Conservation (phyloP, 305 asterid species). For the Fraxinus platypoda region DNA sequence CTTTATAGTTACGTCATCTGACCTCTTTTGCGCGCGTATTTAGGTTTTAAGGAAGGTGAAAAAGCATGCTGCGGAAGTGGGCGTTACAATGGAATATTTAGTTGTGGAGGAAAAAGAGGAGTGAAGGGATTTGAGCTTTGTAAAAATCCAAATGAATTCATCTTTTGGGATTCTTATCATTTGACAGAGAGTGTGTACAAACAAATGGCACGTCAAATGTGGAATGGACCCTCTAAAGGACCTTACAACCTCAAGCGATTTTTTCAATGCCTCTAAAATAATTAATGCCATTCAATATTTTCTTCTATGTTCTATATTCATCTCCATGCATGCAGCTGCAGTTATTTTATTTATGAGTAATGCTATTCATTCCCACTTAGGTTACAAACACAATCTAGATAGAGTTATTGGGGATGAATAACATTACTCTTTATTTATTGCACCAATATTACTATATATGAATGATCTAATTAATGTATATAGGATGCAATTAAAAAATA, state of each 20-base stretch:
- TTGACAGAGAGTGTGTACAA: constrained; percentile 47
- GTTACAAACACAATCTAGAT: too few relatives aligned
- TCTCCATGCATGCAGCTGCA: not conserved
- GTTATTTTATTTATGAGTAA: not conserved
- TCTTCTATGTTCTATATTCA: not conserved
- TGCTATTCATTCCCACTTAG: too few relatives aligned
- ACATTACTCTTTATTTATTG: too few relatives aligned
- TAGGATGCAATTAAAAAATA: too few relatives aligned
- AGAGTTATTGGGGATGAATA: too few relatives aligned
- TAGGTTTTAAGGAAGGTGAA: constrained; percentile 51
- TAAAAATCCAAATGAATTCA: constrained; percentile 41
- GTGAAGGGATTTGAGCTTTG: constrained; percentile 53
- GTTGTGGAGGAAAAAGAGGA: constrained; percentile 65
- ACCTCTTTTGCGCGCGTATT: not conserved
- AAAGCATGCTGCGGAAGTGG: constrained; percentile 73
- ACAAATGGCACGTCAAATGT: constrained; percentile 63
- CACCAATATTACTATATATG: not conserved
- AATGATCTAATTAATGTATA: too few relatives aligned
- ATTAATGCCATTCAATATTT: not conserved
- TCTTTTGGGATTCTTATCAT: constrained; percentile 68
- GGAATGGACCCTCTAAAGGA: constrained; percentile 30
- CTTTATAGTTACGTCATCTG: not conserved
- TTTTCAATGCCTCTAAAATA: constrained; percentile 30
- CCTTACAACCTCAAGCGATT: constrained; percentile 31
- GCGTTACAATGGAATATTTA: constrained; percentile 44